Conservation (phyloP, 768 basidiomycete species). For the Leccinum truebloodii region DNA sequence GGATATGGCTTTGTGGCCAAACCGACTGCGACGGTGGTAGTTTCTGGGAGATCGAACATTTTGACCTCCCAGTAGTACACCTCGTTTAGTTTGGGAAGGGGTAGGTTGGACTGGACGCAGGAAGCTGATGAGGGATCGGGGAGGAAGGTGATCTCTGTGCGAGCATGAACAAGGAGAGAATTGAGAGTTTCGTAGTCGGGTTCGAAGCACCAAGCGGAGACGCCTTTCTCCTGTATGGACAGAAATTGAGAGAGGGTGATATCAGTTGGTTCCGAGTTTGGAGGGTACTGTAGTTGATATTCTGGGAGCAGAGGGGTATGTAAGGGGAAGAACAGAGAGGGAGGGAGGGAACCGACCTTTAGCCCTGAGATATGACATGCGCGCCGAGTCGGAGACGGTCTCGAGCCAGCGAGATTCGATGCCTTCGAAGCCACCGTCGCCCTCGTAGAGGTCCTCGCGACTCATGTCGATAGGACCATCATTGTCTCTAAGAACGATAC, state of each 20-base stretch:
- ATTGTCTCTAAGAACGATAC: constrained; percentile 77
- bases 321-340: constrained; percentile 3
- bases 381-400: constrained; percentile 62
- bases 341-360: constrained; percentile 61
- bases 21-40: constrained; percentile 89
- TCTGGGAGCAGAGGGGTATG: constrained; percentile 43
- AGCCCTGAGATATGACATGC: constrained; percentile 76
- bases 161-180: constrained; percentile 88
- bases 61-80: constrained; percentile 99
- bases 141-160: constrained; percentile 98
- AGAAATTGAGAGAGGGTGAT: constrained; percentile 98
- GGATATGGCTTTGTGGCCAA: constrained; percentile 98
- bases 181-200: constrained; percentile 96
- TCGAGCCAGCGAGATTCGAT: constrained; percentile 95
- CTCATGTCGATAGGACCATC: constrained; percentile 95
- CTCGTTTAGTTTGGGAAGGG: constrained; percentile 96
- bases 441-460: constrained; percentile 85
- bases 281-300: constrained; percentile 84
- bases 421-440: constrained; percentile 91
- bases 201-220: constrained; percentile 99
- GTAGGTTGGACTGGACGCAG: constrained; percentile 94
- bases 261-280: constrained; percentile 95
- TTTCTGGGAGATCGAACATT: constrained; percentile 93
- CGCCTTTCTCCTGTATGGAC: constrained; percentile 98
- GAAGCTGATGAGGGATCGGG: constrained; percentile 94